Evolutionary conservation across 805 yeast species (phyloP).

Genomic region (Wickerhamomyces sydowiorum): DNA sequence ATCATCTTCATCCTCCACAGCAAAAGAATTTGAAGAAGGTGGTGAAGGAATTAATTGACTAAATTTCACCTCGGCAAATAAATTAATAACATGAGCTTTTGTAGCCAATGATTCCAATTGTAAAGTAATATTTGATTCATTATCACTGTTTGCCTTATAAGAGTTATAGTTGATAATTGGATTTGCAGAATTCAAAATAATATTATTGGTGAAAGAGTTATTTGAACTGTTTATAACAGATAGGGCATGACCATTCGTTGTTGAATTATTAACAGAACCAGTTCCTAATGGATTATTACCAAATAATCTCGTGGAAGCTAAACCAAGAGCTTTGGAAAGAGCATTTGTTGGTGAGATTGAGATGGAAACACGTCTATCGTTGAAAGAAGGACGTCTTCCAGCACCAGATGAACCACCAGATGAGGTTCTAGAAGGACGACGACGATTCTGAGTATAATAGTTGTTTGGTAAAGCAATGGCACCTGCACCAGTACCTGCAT

Average conservation of each 20-base stretch:
- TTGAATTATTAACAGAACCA: slow-evolving; percentile 9
- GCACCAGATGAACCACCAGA: slow-evolving; percentile 36
- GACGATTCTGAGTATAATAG: slow-evolving; percentile 14
- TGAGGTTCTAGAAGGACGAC: slow-evolving; percentile 38
- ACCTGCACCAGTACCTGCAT: slow-evolving; percentile 47
- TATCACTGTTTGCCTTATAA: slow-evolving; percentile 5
- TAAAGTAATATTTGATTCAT: slow-evolving; percentile 35
- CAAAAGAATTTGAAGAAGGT: slow-evolving; percentile 27
- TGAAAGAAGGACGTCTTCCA: slow-evolving; percentile 55
- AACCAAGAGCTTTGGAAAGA: slow-evolving; percentile 76
- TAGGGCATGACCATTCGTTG: background rate
- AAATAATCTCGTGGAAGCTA: slow-evolving; percentile 83
- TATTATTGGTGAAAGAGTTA: slow-evolving; percentile 16
- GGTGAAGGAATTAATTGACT: slow-evolving; percentile 78
- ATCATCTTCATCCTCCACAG: slow-evolving; percentile 31
- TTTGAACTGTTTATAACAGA: slow-evolving; percentile 15
- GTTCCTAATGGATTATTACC: slow-evolving; percentile 37
- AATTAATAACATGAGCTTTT: slow-evolving; percentile 81
- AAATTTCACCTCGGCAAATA: slow-evolving; percentile 89
- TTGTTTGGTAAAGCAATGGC: slow-evolving; percentile 33
- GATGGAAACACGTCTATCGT: slow-evolving; percentile 59
- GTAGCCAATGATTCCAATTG: slow-evolving; percentile 75
- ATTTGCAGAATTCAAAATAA: slow-evolving; percentile 10
- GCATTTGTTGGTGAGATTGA: slow-evolving; percentile 81
- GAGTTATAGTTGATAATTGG: slow-evolving; percentile 3